Evolutionary conservation across 139 green algal species (phyloP).

Genomic region (Microglena sp.): DNA sequence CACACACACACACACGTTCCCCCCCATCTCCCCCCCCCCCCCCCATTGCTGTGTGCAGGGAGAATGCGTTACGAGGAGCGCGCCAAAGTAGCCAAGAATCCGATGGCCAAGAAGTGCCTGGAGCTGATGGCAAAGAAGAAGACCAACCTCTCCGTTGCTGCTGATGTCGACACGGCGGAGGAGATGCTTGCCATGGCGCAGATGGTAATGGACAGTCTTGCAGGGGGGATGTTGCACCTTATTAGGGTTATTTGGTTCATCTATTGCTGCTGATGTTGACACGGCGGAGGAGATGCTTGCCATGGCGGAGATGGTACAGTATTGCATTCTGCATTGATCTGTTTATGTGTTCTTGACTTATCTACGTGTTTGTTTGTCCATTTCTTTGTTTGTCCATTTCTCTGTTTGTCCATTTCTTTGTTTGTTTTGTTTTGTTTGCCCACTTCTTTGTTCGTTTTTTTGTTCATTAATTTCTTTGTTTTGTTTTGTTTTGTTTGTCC

Average conservation of each 20-base stretch:
- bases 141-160: conserved; percentile 94
- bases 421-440: too few species aligned
- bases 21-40: conserved; percentile 1
- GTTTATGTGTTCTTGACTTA: conserved; percentile 13
- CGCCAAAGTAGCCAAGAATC: conserved; percentile 19
- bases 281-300: conserved; percentile 80
- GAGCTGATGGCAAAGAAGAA: conserved; percentile 88
- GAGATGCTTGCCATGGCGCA: conserved; percentile 89
- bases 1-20: too few species aligned
- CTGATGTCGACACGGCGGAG: conserved; percentile 78
- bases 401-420: too few species aligned
- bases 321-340: background rate
- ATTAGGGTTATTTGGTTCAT: background rate
- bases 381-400: too few species aligned
- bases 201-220: too few species aligned
- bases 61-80: conserved; percentile 76
- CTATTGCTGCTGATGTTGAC: conserved; percentile 88
- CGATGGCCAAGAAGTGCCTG: conserved; percentile 47
- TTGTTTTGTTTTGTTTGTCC: too few species aligned
- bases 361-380: too few species aligned
- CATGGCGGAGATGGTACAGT: conserved; percentile 70
- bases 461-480: too few species aligned
- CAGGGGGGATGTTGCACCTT: too few species aligned
- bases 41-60: too few species aligned
- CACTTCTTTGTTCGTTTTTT: too few species aligned